These are phyloP conservation scores for Monosporascus sp. DNA, from an alignment of 2,329 filamentous ascomycete genomes.

Conservation along the genomic window DNA sequence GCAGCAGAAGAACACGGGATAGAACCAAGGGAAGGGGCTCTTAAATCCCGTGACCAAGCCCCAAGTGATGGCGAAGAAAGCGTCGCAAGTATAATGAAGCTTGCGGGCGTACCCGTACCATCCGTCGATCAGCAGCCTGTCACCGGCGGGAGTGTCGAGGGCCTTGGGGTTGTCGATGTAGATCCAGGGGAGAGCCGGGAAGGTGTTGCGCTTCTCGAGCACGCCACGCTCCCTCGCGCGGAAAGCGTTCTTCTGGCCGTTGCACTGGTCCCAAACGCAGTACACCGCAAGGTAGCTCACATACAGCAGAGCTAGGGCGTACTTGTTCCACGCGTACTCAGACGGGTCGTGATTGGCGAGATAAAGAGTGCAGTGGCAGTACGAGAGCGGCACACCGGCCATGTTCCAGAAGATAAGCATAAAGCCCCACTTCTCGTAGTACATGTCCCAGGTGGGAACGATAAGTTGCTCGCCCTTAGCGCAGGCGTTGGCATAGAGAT, in stretches of 20 bases:
- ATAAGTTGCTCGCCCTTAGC: constrained; percentile 90
- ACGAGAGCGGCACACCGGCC: constrained; percentile 82
- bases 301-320: constrained; percentile 60
- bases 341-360: constrained; percentile 77
- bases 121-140: constrained; percentile 75
- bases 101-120: constrained; percentile 76
- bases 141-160: constrained; percentile 67
- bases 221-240: constrained; percentile 73
- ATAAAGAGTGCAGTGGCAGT: constrained; percentile 91
- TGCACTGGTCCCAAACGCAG: constrained; percentile 88
- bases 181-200: constrained; percentile 89
- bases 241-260: constrained; percentile 93
- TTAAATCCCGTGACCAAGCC: constrained; percentile 47
- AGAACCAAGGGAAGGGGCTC: constrained; percentile 86
- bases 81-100: constrained; percentile 46
- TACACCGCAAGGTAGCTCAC: constrained; percentile 75
- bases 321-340: constrained; percentile 71
- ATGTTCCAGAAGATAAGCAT: constrained; percentile 99
- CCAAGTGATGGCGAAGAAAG: constrained; percentile 46
- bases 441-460: constrained; percentile 90
- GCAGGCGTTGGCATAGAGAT: constrained; percentile 87
- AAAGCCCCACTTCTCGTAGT: constrained; percentile 95
- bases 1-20: constrained; percentile 70
- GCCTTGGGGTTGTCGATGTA: constrained; percentile 74
- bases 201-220: constrained; percentile 65